phyloP scores from a whole-genome alignment of 208 protist genomes.

The Novymonas esmeraldas region DNA sequence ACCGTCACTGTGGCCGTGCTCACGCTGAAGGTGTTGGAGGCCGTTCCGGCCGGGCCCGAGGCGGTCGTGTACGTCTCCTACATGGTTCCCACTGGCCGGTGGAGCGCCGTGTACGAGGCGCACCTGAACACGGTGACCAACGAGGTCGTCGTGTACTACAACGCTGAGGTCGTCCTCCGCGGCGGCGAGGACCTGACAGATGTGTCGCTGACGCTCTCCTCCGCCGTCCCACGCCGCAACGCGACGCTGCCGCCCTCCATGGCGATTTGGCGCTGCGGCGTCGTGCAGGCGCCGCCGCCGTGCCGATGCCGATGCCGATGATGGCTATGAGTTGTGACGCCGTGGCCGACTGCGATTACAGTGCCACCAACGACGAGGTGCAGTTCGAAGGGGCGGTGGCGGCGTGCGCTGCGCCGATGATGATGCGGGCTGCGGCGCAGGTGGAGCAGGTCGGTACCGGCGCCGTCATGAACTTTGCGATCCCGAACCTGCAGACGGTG shows the following conservation, averaged over 20 bases:
- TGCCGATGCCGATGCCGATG: not conserved
- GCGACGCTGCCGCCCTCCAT: constrained; percentile 22
- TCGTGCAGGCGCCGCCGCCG: constrained; percentile 7
- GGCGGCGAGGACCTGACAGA: constrained; percentile 23
- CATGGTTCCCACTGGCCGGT: constrained; percentile 16
- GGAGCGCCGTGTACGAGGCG: constrained; percentile 27
- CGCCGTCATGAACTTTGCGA: constrained; percentile 27
- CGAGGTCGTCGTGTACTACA: constrained; percentile 32
- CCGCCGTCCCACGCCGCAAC: constrained; percentile 20
- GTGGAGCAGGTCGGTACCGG: constrained; percentile 26
- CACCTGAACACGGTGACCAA: constrained; percentile 26
- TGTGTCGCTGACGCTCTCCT: constrained; percentile 26
- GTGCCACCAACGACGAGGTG: too few relatives aligned
- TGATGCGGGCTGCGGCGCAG: not conserved
- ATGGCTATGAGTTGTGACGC: not conserved
- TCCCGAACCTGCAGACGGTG: constrained; percentile 26
- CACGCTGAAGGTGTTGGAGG: constrained; percentile 28
- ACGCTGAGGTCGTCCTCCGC: constrained; percentile 23
- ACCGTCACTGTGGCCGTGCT: constrained; percentile 17
- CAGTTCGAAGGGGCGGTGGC: accelerated
- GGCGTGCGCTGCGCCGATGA: constrained; percentile 13
- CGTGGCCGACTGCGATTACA: not conserved
- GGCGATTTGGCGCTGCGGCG: constrained; percentile 26
- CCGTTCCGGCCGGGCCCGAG: constrained; percentile 20
- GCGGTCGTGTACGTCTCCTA: constrained; percentile 32